Evolutionary conservation across 2,329 filamentous ascomycete genomes (phyloP).

Genomic region (Rasamsonia emersonii): DNA sequence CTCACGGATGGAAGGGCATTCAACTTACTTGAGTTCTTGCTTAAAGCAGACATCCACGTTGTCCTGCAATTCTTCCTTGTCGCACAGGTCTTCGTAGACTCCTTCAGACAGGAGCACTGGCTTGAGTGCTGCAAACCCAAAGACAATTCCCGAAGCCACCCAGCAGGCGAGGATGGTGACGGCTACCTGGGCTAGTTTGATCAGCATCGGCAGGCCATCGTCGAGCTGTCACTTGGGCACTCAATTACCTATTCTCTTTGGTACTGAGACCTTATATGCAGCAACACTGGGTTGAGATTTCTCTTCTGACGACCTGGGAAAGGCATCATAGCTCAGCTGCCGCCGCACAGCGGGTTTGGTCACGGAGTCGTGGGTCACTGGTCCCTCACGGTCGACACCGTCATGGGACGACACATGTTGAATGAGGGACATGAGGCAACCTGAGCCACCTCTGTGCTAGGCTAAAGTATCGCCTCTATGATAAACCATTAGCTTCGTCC

Average conservation of each 20-base stretch:
- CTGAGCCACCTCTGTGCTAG: too few species aligned
- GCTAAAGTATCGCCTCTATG: too few species aligned
- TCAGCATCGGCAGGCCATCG: constrained; percentile 6
- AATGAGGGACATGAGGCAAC: constrained; percentile 48
- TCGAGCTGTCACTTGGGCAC: constrained; percentile 1
- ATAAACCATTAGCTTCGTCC: too few species aligned
- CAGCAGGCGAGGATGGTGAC: constrained; percentile 64
- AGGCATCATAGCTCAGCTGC: constrained; percentile 41
- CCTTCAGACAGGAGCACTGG: constrained; percentile 67
- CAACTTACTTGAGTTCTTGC: constrained; percentile 43
- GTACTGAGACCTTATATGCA: constrained; percentile 41
- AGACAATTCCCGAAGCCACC: constrained; percentile 69
- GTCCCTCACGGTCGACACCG: constrained; percentile 37
- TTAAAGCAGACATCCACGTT: constrained; percentile 46
- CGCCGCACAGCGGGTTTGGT: constrained; percentile 27
- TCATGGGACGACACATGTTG: constrained; percentile 45
- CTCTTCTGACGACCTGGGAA: constrained; percentile 30
- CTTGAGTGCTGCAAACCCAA: constrained; percentile 78
- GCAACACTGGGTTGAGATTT: constrained; percentile 38
- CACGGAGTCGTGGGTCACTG: constrained; percentile 12
- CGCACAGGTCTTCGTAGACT: constrained; percentile 60
- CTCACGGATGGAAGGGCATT: background rate
- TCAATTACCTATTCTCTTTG: constrained; percentile 23
- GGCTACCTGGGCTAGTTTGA: constrained; percentile 49
- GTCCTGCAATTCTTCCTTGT: constrained; percentile 39